Evolutionary conservation across 202 grass and related monocot species (phyloP).

Genomic region (Musa balbisiana): DNA sequence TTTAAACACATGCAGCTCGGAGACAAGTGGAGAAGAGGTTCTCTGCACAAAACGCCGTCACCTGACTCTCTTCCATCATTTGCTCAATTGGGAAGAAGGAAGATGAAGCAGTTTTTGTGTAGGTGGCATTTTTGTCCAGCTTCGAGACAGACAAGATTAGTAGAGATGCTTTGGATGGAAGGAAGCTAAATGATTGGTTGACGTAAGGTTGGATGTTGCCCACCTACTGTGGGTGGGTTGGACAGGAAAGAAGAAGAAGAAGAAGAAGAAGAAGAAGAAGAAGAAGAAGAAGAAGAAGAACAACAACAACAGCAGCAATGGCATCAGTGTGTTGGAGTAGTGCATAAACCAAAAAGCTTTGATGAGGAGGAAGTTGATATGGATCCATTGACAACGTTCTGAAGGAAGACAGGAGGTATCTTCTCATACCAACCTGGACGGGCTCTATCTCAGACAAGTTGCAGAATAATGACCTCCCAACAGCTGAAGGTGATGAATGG

Average conservation of each 20-base stretch:
- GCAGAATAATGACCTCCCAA: not conserved
- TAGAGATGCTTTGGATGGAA: too few species aligned
- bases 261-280: too few species aligned
- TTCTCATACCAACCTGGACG: not conserved
- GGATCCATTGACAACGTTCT: not conserved
- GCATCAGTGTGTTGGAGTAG: not conserved
- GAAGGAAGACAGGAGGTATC: too few species aligned
- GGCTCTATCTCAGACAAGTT: not conserved
- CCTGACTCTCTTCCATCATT: not conserved
- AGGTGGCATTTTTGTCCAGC: not conserved
- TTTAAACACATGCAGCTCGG: not conserved
- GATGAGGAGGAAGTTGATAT: not conserved
- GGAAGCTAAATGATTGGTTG: too few species aligned
- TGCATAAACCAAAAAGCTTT: too few species aligned
- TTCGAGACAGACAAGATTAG: not conserved
- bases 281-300: too few species aligned
- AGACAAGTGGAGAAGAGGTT: not conserved
- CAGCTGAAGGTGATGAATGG: not conserved
- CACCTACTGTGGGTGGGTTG: too few species aligned
- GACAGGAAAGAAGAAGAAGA: too few species aligned
- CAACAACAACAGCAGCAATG: too few species aligned
- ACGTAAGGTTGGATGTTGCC: too few species aligned
- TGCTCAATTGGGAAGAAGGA: not conserved
- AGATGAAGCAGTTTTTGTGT: conserved; percentile 9
- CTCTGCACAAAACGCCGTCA: not conserved